phyloP scores from a whole-genome alignment of 306 rosid genomes.

The Dicorynia guianensis region DNA sequence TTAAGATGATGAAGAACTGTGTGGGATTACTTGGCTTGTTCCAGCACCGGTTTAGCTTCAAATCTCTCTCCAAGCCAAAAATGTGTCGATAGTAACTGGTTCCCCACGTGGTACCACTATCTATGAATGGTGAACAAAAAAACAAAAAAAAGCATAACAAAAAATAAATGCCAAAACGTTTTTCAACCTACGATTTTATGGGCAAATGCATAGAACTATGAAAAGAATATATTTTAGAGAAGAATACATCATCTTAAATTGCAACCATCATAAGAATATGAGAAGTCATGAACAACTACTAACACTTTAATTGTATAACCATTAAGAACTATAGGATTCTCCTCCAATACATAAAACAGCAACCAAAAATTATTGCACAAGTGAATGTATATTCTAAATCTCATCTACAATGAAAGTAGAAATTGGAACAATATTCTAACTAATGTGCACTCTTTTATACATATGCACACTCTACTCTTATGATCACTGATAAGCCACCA shows the following conservation, averaged over 20 bases:
- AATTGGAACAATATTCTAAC: background rate
- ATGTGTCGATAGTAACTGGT: constrained; percentile 88
- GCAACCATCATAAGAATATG: background rate
- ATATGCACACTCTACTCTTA: background rate
- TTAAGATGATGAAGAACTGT: constrained; percentile 10
- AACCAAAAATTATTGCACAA: constrained; percentile 5
- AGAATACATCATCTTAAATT: constrained; percentile 25
- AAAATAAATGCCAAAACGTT: constrained; percentile 42
- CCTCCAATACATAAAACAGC: constrained; percentile 12
- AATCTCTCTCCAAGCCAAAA: constrained; percentile 96
- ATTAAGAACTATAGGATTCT: constrained; percentile 20
- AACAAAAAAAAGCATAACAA: background rate
- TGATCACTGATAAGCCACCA: background rate
- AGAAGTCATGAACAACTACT: background rate
- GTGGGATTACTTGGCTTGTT: constrained; percentile 94
- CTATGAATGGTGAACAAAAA: constrained; percentile 49
- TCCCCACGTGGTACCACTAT: constrained; percentile 94
- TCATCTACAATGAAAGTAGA: background rate
- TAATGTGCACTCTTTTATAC: background rate
- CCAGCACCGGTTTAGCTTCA: constrained; percentile 96
- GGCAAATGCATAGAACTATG: constrained; percentile 29
- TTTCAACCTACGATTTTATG: constrained; percentile 8
- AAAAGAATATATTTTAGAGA: constrained; percentile 23
- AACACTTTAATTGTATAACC: background rate
- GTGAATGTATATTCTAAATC: constrained; percentile 3